Evolutionary conservation across 2,329 filamentous ascomycete genomes (phyloP).

Genomic region (Fusarium nodosum): DNA sequence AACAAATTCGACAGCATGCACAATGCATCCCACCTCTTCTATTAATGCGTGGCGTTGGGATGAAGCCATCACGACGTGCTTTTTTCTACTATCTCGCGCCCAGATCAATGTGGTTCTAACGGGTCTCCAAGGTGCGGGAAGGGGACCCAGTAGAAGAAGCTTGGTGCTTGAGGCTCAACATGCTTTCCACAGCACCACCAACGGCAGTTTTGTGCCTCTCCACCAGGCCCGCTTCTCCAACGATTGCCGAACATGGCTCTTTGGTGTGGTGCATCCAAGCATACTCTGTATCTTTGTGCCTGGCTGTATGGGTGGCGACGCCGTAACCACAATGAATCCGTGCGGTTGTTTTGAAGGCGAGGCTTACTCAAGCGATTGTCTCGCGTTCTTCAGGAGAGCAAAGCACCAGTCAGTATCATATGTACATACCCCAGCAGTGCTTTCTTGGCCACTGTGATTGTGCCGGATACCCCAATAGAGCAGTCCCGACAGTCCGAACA

Average conservation of each 20-base stretch:
- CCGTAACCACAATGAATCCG: constrained; percentile 1
- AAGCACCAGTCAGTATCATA: neutral
- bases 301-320: constrained; percentile 1
- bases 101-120: constrained; percentile 43
- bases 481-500: constrained; percentile 45
- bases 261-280: constrained; percentile 36
- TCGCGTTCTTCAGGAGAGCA: neutral
- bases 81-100: constrained; percentile 21
- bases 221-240: constrained; percentile 52
- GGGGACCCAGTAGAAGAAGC: constrained; percentile 46
- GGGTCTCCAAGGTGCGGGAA: constrained; percentile 46
- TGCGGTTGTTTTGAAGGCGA: constrained; percentile 22
- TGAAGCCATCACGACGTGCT: constrained; percentile 46
- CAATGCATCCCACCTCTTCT: neutral
- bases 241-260: constrained; percentile 51
- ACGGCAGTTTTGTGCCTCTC: constrained; percentile 48
- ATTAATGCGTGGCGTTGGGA: constrained; percentile 10
- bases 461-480: constrained; percentile 48
- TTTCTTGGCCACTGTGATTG: constrained; percentile 37
- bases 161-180: constrained; percentile 49
- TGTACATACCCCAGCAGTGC: constrained; percentile 34
- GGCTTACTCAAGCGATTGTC: constrained; percentile 9
- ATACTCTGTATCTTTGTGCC: constrained; percentile 18
- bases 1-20: constrained; percentile 4
- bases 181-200: constrained; percentile 45